Evolutionary conservation across 1,284 basidiomycete species (phyloP).

Genomic region (Puccinia hordei): DNA sequence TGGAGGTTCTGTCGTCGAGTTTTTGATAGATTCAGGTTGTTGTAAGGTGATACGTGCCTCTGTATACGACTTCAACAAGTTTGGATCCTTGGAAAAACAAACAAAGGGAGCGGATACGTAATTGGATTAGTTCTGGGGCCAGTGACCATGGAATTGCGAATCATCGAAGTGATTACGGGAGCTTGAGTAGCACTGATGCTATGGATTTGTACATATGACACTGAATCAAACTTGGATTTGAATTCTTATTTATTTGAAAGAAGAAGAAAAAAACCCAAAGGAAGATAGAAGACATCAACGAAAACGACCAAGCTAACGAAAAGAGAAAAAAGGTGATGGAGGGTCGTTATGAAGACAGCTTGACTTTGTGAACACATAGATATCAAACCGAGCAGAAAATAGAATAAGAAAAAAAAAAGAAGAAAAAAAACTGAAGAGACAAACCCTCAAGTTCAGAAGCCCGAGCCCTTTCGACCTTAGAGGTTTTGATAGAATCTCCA

Average conservation of each 20-base stretch:
- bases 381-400: neutral
- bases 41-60: conserved; percentile 15
- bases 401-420: neutral
- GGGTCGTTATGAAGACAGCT: neutral
- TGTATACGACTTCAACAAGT: conserved; percentile 21
- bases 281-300: conserved; percentile 2
- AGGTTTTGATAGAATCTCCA: conserved; percentile 5
- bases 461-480: conserved; percentile 26
- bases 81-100: conserved; percentile 27
- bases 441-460: conserved; percentile 30
- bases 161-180: conserved; percentile 13
- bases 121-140: neutral
- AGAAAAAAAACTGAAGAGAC: neutral
- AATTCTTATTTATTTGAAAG: conserved; percentile 18
- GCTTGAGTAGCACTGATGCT: conserved; percentile 45
- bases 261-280: neutral
- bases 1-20: neutral
- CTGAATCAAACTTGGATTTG: conserved; percentile 29
- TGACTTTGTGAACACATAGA: neutral
- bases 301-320: conserved; percentile 6
- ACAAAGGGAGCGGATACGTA: neutral
- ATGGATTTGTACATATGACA: conserved; percentile 33
- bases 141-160: neutral
- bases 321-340: neutral
- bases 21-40: conserved; percentile 1